phyloP scores from a whole-genome alignment of 1,284 basidiomycete genomes.

The Hortiboletus rubellus region DNA sequence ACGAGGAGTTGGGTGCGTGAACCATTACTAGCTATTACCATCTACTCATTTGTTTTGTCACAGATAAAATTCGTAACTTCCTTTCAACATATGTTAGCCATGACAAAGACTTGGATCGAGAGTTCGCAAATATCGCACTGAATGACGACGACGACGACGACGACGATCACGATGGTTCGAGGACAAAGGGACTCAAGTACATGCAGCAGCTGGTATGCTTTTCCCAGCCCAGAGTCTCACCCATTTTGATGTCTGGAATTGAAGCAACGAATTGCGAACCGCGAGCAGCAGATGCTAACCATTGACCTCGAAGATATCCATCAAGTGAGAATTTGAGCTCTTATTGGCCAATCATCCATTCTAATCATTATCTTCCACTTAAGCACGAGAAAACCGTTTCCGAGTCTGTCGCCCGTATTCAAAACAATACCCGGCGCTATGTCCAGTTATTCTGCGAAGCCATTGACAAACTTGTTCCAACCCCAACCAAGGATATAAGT shows the following conservation, averaged over 20 bases:
- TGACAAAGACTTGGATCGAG: constrained; percentile 66
- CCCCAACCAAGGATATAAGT: constrained; percentile 85
- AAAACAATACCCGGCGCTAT: constrained; percentile 88
- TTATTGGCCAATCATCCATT: neutral
- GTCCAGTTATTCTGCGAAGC: constrained; percentile 88
- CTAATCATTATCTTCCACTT: neutral
- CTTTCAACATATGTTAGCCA: constrained; percentile 64
- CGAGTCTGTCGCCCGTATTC: constrained; percentile 75
- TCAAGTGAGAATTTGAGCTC: constrained; percentile 45
- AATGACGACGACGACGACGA: constrained; percentile 55
- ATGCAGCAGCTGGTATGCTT: constrained; percentile 81
- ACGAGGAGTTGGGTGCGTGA: constrained; percentile 47
- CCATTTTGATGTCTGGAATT: constrained; percentile 27
- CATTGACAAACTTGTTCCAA: constrained; percentile 86
- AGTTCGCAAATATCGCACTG: constrained; percentile 71
- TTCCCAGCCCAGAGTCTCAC: constrained; percentile 26
- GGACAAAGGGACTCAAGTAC: constrained; percentile 70
- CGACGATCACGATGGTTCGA: constrained; percentile 38
- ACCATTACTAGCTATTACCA: constrained; percentile 34
- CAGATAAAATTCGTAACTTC: constrained; percentile 71
- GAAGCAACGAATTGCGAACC: constrained; percentile 90
- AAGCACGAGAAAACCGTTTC: constrained; percentile 67
- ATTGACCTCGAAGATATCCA: constrained; percentile 83
- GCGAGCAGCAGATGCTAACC: constrained; percentile 83
- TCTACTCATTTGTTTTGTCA: constrained; percentile 18